Conservation (phyloP, 106 monocot genomes). For the Dendrobium catenatum region DNA sequence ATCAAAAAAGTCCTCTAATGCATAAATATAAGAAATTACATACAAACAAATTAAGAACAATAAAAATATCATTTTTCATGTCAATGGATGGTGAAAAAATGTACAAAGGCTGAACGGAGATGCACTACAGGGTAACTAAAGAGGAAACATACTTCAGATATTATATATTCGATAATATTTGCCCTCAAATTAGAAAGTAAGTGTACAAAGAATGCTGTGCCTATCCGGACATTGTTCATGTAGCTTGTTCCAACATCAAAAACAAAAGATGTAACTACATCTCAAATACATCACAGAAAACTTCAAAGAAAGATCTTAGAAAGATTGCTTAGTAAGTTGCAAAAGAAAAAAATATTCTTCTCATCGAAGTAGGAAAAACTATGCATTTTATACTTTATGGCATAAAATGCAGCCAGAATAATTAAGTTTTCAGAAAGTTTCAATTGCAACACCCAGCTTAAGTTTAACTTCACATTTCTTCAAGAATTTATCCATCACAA, state of each 20-base stretch:
- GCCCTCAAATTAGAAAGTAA: not conserved
- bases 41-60: not conserved
- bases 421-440: not conserved
- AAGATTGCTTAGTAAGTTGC: not conserved
- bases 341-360: not conserved
- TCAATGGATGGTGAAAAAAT: not conserved
- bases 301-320: not conserved
- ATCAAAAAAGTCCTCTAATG: not conserved
- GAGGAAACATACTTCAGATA: not conserved
- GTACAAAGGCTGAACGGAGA: not conserved
- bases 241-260: not conserved
- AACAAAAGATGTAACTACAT: not conserved
- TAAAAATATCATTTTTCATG: not conserved
- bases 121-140: not conserved
- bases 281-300: not conserved
- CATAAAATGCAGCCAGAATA: not conserved
- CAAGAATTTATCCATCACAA: not conserved
- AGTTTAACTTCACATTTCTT: conserved; percentile 1
- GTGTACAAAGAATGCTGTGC: not conserved
- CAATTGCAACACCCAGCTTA: not conserved
- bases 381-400: not conserved
- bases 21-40: not conserved
- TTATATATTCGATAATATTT: not conserved
- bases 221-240: not conserved
- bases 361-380: not conserved